phyloP scores from a whole-genome alignment of 139 green algal species.

The Micractinium conductrix region DNA sequence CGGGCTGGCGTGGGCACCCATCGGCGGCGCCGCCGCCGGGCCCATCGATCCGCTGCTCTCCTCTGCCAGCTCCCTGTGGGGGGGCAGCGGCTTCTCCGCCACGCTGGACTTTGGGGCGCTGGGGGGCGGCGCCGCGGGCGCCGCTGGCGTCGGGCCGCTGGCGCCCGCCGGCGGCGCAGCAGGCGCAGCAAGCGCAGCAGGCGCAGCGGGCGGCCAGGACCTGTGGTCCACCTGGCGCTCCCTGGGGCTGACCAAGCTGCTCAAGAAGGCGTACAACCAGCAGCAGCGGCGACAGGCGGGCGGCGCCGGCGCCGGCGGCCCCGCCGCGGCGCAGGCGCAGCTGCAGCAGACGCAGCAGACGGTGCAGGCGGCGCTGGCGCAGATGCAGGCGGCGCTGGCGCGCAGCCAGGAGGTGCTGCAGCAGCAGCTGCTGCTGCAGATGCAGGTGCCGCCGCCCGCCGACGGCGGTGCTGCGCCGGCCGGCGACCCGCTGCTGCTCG shows the following conservation, averaged over 20 bases:
- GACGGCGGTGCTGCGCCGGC: too few relatives aligned
- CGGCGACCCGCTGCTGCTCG: too few relatives aligned
- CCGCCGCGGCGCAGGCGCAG: slow-evolving; percentile 20
- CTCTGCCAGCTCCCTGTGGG: slow-evolving; percentile 8
- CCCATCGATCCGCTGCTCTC: background rate
- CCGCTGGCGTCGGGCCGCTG: background rate
- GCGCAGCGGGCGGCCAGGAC: slow-evolving; percentile 20
- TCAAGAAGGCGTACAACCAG: slow-evolving; percentile 59
- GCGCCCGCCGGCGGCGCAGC: background rate
- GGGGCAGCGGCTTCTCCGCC: slow-evolving; percentile 1
- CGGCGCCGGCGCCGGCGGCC: background rate
- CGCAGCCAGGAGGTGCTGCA: slow-evolving; percentile 45
- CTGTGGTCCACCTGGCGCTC: slow-evolving; percentile 49
- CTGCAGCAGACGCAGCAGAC: slow-evolving; percentile 39
- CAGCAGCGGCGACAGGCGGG: slow-evolving; percentile 28
- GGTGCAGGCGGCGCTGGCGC: slow-evolving; percentile 43
- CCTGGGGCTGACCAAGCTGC: slow-evolving; percentile 58
- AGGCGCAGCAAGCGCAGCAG: background rate
- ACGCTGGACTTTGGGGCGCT: slow-evolving; percentile 3
- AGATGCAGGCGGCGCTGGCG: slow-evolving; percentile 43
- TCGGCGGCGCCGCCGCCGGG: background rate
- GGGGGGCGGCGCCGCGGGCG: background rate
- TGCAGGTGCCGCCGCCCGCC: background rate
- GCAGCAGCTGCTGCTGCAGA: slow-evolving; percentile 48
- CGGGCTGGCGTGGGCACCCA: slow-evolving; percentile 61